A percentile compares a stretch with the other conserved stretches of the same genome.
Conservation (phyloP, 192 early-diverging fungal genomes). For the Podila verticillata region DNA sequence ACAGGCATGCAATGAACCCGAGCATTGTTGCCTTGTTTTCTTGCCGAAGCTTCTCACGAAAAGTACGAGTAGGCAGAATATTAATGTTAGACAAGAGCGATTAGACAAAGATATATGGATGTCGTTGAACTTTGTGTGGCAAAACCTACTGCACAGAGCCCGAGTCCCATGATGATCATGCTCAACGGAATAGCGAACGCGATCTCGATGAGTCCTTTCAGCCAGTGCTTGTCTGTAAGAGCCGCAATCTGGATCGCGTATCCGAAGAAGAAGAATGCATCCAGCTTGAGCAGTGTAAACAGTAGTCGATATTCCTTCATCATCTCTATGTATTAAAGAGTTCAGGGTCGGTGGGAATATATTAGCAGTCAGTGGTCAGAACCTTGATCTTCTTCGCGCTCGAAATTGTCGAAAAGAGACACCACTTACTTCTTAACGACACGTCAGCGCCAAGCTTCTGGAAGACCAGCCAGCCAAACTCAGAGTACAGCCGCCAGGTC, state of each 20-base stretch:
- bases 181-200: conserved; percentile 39
- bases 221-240: conserved; percentile 37
- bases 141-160: conserved; percentile 21
- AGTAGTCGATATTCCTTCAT: conserved; percentile 47
- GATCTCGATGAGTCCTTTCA: conserved; percentile 30
- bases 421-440: conserved; percentile 31
- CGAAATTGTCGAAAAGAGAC: neutral
- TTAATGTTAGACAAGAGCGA: neutral
- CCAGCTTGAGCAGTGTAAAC: conserved; percentile 47
- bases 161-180: conserved; percentile 21
- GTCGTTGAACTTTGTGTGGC: neutral
- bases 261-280: conserved; percentile 52
- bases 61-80: neutral
- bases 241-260: conserved; percentile 40
- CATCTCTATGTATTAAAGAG: conserved; percentile 28
- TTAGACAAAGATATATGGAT: neutral
- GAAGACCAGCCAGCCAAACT: conserved; percentile 49
- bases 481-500: conserved; percentile 38
- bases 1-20: conserved; percentile 39
- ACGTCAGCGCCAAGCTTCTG: conserved; percentile 46
- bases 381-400: too few species aligned
- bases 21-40: conserved; percentile 47
- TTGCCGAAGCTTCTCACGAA: conserved; percentile 10
- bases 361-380: neutral
- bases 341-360: neutral